phyloP scores from a whole-genome alignment of 768 basidiomycete species.

The Tricholoma sp. region DNA sequence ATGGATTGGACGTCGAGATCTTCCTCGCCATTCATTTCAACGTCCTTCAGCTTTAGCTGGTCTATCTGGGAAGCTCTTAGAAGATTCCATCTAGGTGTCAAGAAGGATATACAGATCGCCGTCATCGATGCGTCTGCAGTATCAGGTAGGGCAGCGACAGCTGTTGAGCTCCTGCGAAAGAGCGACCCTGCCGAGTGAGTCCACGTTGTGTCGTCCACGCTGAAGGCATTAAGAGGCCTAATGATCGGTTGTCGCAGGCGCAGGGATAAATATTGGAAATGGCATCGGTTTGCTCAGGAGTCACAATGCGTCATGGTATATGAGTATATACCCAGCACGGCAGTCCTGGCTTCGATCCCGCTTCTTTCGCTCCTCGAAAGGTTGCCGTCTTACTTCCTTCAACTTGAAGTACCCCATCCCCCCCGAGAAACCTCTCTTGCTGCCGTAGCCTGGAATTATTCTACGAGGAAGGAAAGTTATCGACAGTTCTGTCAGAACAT shows the following conservation, averaged over 20 bases:
- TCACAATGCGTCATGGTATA: conserved; percentile 73
- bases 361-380: conserved; percentile 58
- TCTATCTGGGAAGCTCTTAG: conserved; percentile 77
- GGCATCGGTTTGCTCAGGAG: conserved; percentile 70
- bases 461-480: conserved; percentile 54
- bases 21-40: conserved; percentile 64
- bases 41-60: conserved; percentile 80
- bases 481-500: conserved; percentile 68
- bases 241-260: conserved; percentile 9
- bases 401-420: conserved; percentile 19
- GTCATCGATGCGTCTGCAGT: conserved; percentile 67
- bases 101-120: conserved; percentile 75
- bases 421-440: conserved; percentile 28
- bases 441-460: conserved; percentile 48
- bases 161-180: conserved; percentile 56
- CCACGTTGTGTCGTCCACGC: not conserved
- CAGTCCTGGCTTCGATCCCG: conserved; percentile 67
- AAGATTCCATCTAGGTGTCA: conserved; percentile 65
- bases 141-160: conserved; percentile 53
- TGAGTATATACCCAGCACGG: conserved; percentile 59
- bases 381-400: conserved; percentile 68
- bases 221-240: not conserved
- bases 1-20: conserved; percentile 78
- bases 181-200: conserved; percentile 53
- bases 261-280: conserved; percentile 57